phyloP scores from a whole-genome alignment of 1,139 yeast species.

The Lodderomyces pseudojiufengensis region DNA sequence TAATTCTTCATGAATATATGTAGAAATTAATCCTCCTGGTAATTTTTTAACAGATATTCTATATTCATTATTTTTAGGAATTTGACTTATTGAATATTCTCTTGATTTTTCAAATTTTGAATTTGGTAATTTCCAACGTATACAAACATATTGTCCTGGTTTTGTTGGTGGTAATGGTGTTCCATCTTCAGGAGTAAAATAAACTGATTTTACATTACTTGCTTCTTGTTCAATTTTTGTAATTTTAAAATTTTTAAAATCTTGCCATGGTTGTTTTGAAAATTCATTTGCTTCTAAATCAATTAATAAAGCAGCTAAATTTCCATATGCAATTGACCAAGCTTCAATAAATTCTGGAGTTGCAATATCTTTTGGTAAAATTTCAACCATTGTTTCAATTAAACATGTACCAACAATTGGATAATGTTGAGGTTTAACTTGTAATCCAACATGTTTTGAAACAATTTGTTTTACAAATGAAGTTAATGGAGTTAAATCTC shows the following conservation, averaged over 20 bases:
- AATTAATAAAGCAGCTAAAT: conserved; percentile 60
- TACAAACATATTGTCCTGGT: conserved; percentile 63
- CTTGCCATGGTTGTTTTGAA: conserved; percentile 47
- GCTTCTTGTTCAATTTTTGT: conserved; percentile 42
- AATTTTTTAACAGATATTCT: conserved; percentile 50
- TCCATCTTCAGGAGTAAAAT: conserved; percentile 48
- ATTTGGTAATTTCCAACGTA: conserved; percentile 36
- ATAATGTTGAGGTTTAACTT: conserved; percentile 60
- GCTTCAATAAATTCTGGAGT: conserved; percentile 55
- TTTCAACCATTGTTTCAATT: conserved; percentile 49
- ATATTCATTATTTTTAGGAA: conserved; percentile 32
- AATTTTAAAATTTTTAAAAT: conserved; percentile 52
- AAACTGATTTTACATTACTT: conserved; percentile 47
- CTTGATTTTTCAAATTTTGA: conserved; percentile 37
- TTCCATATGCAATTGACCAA: conserved; percentile 66
- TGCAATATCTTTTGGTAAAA: conserved; percentile 55
- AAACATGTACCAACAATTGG: conserved; percentile 60
- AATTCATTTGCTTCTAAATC: conserved; percentile 51
- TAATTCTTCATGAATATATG: conserved; percentile 46
- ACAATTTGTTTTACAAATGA: conserved; percentile 60
- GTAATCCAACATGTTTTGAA: conserved; percentile 63
- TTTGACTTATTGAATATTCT: conserved; percentile 50
- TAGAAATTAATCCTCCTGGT: conserved; percentile 52
- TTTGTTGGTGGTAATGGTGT: conserved; percentile 28
- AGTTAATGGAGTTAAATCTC: conserved; percentile 51